These are phyloP conservation scores for Phytophthora niederhauseri DNA, from an alignment of 352 stramenopile genomes.

Conservation along the genomic window DNA sequence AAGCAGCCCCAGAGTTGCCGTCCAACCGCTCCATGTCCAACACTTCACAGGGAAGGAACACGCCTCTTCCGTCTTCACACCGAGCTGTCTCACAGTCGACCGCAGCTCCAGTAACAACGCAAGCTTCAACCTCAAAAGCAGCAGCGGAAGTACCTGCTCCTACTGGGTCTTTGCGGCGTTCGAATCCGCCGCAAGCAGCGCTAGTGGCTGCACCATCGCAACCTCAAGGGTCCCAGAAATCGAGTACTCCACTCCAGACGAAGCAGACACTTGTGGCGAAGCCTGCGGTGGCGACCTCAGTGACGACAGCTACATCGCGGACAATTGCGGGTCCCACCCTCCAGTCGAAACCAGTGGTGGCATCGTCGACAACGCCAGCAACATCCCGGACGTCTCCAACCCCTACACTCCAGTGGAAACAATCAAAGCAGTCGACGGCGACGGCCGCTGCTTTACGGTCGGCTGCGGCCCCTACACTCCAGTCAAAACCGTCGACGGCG, in stretches of 20 bases:
- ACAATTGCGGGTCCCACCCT: neutral
- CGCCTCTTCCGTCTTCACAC: neutral
- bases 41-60: slow-evolving; percentile 2
- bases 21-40: neutral
- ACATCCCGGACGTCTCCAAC: neutral
- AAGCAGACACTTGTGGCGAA: slow-evolving; percentile 1
- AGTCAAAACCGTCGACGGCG: neutral
- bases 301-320: neutral
- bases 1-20: neutral
- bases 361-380: neutral
- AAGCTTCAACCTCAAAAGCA: slow-evolving; percentile 2
- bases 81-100: neutral
- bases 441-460: neutral
- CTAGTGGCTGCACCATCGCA: neutral
- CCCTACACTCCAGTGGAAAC: neutral
- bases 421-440: neutral
- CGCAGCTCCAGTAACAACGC: slow-evolving; percentile 3
- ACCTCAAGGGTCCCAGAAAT: neutral
- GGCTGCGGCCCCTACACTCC: neutral
- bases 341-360: neutral
- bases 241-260: neutral
- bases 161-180: neutral
- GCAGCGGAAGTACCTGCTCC: neutral
- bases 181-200: slow-evolving; percentile 2
- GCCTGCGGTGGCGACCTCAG: neutral